Evolutionary conservation across 345 rosid genomes (phyloP), one percentile per base, ranked within the genome.

Genomic region (Gossypium mustelinum): DNA sequence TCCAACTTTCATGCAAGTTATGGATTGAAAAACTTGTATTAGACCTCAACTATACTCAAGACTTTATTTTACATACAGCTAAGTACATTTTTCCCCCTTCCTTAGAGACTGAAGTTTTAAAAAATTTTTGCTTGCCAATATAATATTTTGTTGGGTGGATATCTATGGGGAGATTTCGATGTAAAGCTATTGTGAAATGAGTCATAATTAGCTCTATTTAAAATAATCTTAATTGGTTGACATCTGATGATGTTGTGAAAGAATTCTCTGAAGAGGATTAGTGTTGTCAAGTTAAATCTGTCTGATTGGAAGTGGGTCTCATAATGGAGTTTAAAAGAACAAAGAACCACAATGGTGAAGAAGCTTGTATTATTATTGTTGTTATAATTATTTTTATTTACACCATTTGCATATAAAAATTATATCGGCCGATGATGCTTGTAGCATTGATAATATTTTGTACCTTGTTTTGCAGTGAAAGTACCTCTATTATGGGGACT

Each of bases 181-280:
- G 14, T 39, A 54, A 70, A 41, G 61, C 39, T 54, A 52, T n/a
- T 70, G 52, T 8, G 11, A 70, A 51, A 51, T 70, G 73, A 50
- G 59, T 52, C 60, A 17, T 50, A 51, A 52, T 54, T 2, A 55
- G 7, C 17, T 2, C 20, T 70, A 29, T 54, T 34, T 34, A 34
- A 52, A 25, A 34, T 10, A 70, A 34, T 70, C 39, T 18, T 20
- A 18, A 18, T 12, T 56, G 20, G 41, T 72, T 56, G 51, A 39
- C 64, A 72, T 72, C 39, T 20, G 13, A 51, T 41, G 20, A 72
- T 20, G 13, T 72, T 72, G 6, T 71, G 64, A 39, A 71, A 56
- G 29, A n/a, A 56, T 71, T 62, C 4, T 39, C 50, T 70, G n/a
- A 55, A 70, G 50, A 29, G 47, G 74, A 17, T 34, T 70, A n/a